phyloP scores from a whole-genome alignment of 202 grass and related monocot species.

The Dendrocalamus latiflorus region DNA sequence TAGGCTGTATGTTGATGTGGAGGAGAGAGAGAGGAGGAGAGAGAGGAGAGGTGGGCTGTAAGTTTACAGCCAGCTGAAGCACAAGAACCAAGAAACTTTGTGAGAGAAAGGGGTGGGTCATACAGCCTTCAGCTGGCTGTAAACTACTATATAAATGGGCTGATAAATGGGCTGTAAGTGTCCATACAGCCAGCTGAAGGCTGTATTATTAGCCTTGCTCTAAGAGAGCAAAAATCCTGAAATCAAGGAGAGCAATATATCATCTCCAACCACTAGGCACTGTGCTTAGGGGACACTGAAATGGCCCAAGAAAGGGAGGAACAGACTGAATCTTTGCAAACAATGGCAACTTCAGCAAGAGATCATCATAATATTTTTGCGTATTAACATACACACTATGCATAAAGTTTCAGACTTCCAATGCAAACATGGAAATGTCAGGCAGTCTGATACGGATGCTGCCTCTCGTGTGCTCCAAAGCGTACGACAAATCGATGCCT shows the following conservation, averaged over 20 bases:
- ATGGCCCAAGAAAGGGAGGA: constrained; percentile 26
- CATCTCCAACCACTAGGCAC: not conserved
- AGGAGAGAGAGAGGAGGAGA: too few relatives aligned
- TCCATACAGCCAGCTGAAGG: too few relatives aligned
- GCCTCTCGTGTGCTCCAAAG: constrained; percentile 28
- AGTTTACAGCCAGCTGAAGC: too few relatives aligned
- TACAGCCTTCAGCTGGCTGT: too few relatives aligned
- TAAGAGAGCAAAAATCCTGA: too few relatives aligned
- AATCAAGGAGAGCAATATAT: not conserved
- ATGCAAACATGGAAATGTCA: constrained; percentile 29
- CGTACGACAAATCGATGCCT: constrained; percentile 19
- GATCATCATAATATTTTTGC: not conserved
- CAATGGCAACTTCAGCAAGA: not conserved
- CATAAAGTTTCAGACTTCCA: constrained; percentile 20
- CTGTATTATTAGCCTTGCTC: too few relatives aligned
- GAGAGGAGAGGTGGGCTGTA: too few relatives aligned
- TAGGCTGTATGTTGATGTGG: too few relatives aligned
- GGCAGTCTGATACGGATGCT: constrained; percentile 25
- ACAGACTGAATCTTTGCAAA: not conserved
- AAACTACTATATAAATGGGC: too few relatives aligned
- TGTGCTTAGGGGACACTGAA: constrained; percentile 44
- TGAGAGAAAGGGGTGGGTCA: too few relatives aligned
- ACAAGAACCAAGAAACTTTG: too few relatives aligned
- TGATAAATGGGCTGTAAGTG: too few relatives aligned
- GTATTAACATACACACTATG: constrained; percentile 1